Evolutionary conservation across 73 alveolate genomes (phyloP), one percentile per base, ranked within the genome.

Genomic region (Durusdinium trenchii): DNA sequence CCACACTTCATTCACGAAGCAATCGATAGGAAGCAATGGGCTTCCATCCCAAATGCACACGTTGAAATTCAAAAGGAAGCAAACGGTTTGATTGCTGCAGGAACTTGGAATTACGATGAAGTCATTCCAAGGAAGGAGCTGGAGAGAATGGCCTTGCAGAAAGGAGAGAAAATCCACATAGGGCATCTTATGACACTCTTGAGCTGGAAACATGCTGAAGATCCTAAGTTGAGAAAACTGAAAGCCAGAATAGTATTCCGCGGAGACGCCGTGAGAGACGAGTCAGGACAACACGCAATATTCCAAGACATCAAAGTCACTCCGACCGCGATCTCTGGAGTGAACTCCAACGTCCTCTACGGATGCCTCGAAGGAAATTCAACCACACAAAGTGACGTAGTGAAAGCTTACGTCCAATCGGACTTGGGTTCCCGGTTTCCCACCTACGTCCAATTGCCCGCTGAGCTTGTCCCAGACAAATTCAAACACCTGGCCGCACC

Each of bases 341-440:
- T 76, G 2, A 76, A 76, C 86, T 40, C 20, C 86, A 76, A 43
- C 36, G 40, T 76, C 40, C 42, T 38, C 14, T 76, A 40, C 30
- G 86, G 86, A 40, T 28, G 28, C 36, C 16, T 6, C 16, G 6
- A 20, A 62, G 36, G 36, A 3, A 5, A 12, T 16, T 10, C 4
- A 20, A 40, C 51, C 3, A 6, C 4, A 18, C n/a, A 16, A 23
- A 5, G 35, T 2, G 94, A 83, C 36, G 94, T 50, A 6, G 47
- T 83, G 40, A 48, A 83, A 40, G 94, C 94, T 51, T 50, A 83
- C 75, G 3, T 57, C 40, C 94, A 83, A 52, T 10, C 42, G 32
- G 76, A 48, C 10, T 35, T 83, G 48, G 38, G 43, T 10, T 50
- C 94, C 3, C 38, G 9, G 46, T 50, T 9, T 46, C 75, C 73